Evolutionary conservation across 106 monocot genomes (phyloP), one percentile per base, ranked within the genome.

Genomic region (Chionographis japonica): DNA sequence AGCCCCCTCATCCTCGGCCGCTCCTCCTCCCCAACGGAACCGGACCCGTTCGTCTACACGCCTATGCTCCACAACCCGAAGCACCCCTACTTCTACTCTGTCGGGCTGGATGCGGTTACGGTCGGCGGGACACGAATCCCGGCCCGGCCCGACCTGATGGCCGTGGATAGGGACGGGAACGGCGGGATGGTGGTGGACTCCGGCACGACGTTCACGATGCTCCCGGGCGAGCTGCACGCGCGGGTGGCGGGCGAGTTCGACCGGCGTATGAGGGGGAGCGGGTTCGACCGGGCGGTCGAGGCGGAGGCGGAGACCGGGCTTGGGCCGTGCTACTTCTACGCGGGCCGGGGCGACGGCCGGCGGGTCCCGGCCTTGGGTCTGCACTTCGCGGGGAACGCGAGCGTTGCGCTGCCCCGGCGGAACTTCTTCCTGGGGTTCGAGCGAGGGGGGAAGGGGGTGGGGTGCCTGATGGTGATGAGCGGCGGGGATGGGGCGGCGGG

Each of bases 121-220:
- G 71, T 95, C 42, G 95, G 91, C 18, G 6, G n/a, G 14, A 61
- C 14, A 4, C 78, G 52, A 20, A 77, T 95, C 18, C 63, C 50
- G 0, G 69, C 91, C 16, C 37, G 42, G 3, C 27, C 74, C 0
- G 54, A 58, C 1, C 52, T 95, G 50, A 40, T 15, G 10, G 1
- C 17, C 3, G 79, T 90, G 2, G 94, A 90, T 49, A 50, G 49
- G 0, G 42, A 67, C 12, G 91, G 91, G 3, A 80, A 86, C 60
- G 88, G 91, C 38, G 95, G 91, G 6, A 58, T 92, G 75, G 95
- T 83, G 54, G 89, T 95, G 5, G 95, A 92, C 42, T 95, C 95
- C 3, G 95, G 92, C 2, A 89, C 91, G 9, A 95, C 91, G 4
- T 92, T 86, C 77, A 89, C 95, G 35, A 91, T 95, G 95, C 82